A percentile compares a stretch with the other conserved stretches of the same genome.
These are phyloP conservation scores for Russula sp. DNA, from an alignment of 768 basidiomycete species.

Conservation along the genomic window DNA sequence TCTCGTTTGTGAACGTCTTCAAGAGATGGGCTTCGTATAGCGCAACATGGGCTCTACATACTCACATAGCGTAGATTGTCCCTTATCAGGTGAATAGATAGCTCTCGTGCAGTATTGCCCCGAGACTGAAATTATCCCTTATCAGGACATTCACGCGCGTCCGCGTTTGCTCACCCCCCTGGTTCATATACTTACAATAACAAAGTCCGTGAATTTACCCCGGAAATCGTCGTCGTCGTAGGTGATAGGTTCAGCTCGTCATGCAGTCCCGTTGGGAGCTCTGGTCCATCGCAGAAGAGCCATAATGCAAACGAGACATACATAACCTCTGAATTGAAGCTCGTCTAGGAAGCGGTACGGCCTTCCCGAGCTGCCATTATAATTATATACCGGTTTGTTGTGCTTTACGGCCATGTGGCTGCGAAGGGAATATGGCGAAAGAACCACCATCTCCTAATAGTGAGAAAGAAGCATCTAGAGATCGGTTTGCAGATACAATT, in stretches of 20 bases:
- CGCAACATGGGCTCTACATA: slow-evolving; percentile 9
- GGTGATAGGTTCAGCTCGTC: slow-evolving; percentile 43
- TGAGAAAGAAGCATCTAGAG: slow-evolving; percentile 12
- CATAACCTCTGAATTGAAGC: slow-evolving; percentile 32
- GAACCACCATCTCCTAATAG: not conserved
- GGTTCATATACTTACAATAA: no score
- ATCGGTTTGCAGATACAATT: slow-evolving; percentile 14
- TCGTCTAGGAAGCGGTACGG: slow-evolving; percentile 38
- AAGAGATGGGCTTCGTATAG: slow-evolving; percentile 6
- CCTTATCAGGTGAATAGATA: no score
- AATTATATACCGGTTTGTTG: not conserved
- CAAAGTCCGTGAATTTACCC: slow-evolving; percentile 37
- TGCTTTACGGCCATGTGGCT: slow-evolving; percentile 10
- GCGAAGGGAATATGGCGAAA: not conserved
- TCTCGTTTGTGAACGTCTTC: slow-evolving; percentile 13
- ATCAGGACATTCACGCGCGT: no score
- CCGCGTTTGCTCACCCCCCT: no score
- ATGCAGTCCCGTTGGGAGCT: slow-evolving; percentile 45
- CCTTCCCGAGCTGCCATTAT: slow-evolving; percentile 17
- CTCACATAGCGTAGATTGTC: no score
- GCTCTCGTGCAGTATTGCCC: no score
- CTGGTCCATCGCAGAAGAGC: slow-evolving; percentile 58
- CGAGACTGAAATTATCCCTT: no score
- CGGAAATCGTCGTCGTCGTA: slow-evolving; percentile 40
- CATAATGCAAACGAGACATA: slow-evolving; percentile 5